Conservation (phyloP, 306 rosid genomes). For the Vigna hirtella region DNA sequence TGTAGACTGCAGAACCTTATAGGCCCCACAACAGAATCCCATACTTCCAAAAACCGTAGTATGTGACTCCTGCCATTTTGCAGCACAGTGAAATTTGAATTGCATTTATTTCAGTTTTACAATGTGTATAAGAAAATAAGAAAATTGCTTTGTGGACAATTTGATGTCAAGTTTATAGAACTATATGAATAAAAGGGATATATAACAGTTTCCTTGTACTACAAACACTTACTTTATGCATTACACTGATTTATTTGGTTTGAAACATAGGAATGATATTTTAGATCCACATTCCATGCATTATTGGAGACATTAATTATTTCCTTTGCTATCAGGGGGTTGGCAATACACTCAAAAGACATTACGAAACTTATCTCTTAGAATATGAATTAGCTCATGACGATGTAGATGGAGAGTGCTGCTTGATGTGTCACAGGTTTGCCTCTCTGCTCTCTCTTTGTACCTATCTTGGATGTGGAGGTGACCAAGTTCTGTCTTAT, state of each 20-base stretch:
- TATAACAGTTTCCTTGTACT: background rate
- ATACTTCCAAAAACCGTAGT: background rate
- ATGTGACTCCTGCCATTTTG: slow-evolving; percentile 2
- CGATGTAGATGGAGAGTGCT: slow-evolving; percentile 97
- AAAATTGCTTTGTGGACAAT: background rate
- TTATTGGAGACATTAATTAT: slow-evolving; percentile 29
- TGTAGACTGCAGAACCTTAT: too few species aligned
- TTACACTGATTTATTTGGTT: background rate
- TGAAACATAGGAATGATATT: background rate
- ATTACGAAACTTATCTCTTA: slow-evolving; percentile 90
- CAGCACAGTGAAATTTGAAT: slow-evolving; percentile 9
- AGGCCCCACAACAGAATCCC: too few species aligned
- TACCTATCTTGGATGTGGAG: background rate
- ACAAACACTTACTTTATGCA: background rate
- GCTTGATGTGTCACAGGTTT: slow-evolving; percentile 72
- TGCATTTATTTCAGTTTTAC: background rate
- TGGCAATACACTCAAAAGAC: slow-evolving; percentile 94
- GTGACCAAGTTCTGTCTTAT: slow-evolving; percentile 15
- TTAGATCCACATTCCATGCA: slow-evolving; percentile 21
- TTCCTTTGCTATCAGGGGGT: slow-evolving; percentile 77
- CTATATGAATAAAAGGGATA: slow-evolving; percentile 24
- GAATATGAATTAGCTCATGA: slow-evolving; percentile 96
- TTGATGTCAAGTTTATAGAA: slow-evolving; percentile 4
- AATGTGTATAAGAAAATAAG: slow-evolving; percentile 6
- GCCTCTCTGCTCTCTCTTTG: background rate